A percentile compares a stretch with the other conserved stretches of the same genome.
These are phyloP conservation scores for Collybia sordida DNA, from an alignment of 768 basidiomycete species.

Conservation along the genomic window DNA sequence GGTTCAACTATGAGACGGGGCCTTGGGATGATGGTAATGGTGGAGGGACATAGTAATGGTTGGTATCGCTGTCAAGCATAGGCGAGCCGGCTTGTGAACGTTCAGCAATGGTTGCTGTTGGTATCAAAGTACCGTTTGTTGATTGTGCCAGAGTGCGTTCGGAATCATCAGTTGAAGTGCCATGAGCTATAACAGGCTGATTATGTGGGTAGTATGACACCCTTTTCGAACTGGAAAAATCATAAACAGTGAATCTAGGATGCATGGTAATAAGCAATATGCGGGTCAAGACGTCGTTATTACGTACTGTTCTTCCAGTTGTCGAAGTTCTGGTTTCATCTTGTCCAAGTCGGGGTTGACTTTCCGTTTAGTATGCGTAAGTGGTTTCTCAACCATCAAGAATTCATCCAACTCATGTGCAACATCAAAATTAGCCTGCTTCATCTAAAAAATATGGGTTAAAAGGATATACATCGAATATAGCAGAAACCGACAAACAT, in stretches of 20 bases:
- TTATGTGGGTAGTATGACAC: slow-evolving; percentile 89
- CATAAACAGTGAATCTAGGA: slow-evolving; percentile 83
- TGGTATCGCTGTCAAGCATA: slow-evolving; percentile 29
- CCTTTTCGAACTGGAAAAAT: slow-evolving; percentile 71
- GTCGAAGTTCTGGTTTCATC: slow-evolving; percentile 87
- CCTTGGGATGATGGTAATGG: slow-evolving; percentile 15
- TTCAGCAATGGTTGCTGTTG: slow-evolving; percentile 48
- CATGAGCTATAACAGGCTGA: slow-evolving; percentile 51
- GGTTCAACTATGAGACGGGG: background rate
- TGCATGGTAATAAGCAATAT: slow-evolving; percentile 7
- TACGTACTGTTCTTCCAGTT: slow-evolving; percentile 89
- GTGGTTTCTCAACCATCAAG: slow-evolving; percentile 95
- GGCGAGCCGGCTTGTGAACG: slow-evolving; percentile 48
- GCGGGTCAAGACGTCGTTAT: slow-evolving; percentile 1
- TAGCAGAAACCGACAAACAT: slow-evolving; percentile 56
- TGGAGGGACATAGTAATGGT: slow-evolving; percentile 26
- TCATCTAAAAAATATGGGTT: slow-evolving; percentile 57
- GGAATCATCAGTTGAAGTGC: slow-evolving; percentile 38
- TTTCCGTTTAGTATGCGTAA: slow-evolving; percentile 92
- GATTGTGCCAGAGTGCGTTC: slow-evolving; percentile 45
- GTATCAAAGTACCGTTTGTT: slow-evolving; percentile 39
- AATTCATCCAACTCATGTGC: slow-evolving; percentile 98
- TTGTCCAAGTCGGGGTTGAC: slow-evolving; percentile 81
- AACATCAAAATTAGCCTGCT: slow-evolving; percentile 97
- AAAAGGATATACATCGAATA: slow-evolving; percentile 5